A percentile compares a stretch with the other conserved stretches of the same genome.
Evolutionary conservation across 2,329 filamentous ascomycete genomes (phyloP).

Genomic region (Aureobasidium uvarum): DNA sequence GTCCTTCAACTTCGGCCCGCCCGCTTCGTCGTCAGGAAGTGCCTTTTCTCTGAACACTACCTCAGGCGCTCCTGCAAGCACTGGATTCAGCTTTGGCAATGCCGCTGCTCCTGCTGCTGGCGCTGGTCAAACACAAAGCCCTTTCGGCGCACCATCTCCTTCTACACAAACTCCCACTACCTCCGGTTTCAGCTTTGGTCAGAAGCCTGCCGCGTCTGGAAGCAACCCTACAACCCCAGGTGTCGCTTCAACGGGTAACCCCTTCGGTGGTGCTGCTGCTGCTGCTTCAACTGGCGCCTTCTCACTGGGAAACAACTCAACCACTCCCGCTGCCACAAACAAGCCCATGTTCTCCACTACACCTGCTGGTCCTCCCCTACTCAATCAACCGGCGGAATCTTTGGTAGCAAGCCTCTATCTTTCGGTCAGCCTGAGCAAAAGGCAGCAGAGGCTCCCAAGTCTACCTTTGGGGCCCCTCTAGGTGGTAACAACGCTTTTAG

Average conservation of each 20-base stretch:
- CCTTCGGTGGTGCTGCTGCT: constrained; percentile 9
- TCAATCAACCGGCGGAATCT: constrained; percentile 26
- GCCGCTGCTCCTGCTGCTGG: constrained; percentile 25
- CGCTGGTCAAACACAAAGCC: constrained; percentile 20
- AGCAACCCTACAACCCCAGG: constrained; percentile 51
- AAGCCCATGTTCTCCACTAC: constrained; percentile 32
- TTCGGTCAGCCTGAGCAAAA: constrained; percentile 30
- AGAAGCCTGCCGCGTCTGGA: constrained; percentile 3
- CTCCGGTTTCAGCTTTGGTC: constrained; percentile 28
- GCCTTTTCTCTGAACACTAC: constrained; percentile 28
- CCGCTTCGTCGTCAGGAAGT: constrained; percentile 37
- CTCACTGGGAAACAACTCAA: constrained; percentile 24
- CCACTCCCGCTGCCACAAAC: constrained; percentile 32
- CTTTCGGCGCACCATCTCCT: constrained; percentile 28
- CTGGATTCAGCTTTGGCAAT: constrained; percentile 28
- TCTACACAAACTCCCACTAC: constrained; percentile 14
- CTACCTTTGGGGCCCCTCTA: constrained; percentile 13
- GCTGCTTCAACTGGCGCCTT: constrained; percentile 9
- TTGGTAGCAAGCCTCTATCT: constrained; percentile 28
- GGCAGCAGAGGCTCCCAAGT: constrained; percentile 28
- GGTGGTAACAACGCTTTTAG: constrained; percentile 4
- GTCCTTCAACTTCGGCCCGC: constrained; percentile 40
- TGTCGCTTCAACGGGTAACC: constrained; percentile 10
- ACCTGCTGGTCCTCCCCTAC: constrained; percentile 35
- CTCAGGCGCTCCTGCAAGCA: constrained; percentile 20